Percentiles rank a stretch among this genome's conserved stretches.
Evolutionary conservation across 345 rosid genomes (phyloP).

Genomic region (Salix purpurea): DNA sequence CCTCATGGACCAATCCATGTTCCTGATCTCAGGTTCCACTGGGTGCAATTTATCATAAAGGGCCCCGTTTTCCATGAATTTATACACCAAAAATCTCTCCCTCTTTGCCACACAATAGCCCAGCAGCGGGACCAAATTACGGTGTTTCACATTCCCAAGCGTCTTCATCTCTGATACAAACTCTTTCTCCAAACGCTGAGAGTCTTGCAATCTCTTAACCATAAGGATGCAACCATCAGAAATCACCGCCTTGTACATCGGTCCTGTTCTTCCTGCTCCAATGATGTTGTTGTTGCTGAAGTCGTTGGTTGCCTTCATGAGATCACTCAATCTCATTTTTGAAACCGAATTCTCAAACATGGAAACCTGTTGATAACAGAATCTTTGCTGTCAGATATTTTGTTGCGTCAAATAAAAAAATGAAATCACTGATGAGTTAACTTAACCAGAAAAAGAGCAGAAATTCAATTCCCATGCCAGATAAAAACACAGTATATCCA

Average conservation of each 20-base stretch:
- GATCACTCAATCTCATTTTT: conserved; percentile 77
- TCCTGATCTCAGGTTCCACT: conserved; percentile 31
- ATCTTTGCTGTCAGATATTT: conserved; percentile 9
- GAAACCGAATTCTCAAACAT: conserved; percentile 74
- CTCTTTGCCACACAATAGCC: conserved; percentile 68
- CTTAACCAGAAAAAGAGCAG: background rate
- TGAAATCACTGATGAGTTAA: background rate
- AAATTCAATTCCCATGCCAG: background rate
- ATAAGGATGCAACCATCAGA: conserved; percentile 68
- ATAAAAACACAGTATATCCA: background rate
- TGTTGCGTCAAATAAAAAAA: background rate
- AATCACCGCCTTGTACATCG: conserved; percentile 73
- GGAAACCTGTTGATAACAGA: conserved; percentile 58
- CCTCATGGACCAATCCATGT: conserved; percentile 83
- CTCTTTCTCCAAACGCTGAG: conserved; percentile 81
- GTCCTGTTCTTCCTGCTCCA: conserved; percentile 83
- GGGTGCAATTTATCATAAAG: conserved; percentile 57
- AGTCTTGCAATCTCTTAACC: conserved; percentile 90
- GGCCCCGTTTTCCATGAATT: conserved; percentile 68
- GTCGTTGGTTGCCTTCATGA: conserved; percentile 76
- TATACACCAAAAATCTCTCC: conserved; percentile 78
- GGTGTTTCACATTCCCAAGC: conserved; percentile 72
- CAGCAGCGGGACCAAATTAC: conserved; percentile 79
- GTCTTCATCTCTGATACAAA: conserved; percentile 77
- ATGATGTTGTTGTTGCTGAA: conserved; percentile 78